phyloP scores from a whole-genome alignment of 2,329 filamentous ascomycete genomes.

The Pyrenophora teres region DNA sequence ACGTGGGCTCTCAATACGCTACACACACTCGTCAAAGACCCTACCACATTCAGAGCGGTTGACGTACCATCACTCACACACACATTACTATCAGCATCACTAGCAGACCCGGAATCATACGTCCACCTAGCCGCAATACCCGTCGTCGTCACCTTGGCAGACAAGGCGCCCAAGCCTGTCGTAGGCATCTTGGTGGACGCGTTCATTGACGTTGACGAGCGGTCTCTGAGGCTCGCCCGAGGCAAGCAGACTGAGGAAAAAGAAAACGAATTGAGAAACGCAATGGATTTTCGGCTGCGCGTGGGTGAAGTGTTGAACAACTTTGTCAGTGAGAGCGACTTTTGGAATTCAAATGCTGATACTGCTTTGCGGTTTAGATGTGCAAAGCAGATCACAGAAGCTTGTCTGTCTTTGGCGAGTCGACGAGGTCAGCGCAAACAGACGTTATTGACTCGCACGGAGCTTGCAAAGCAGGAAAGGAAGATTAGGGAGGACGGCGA shows the following conservation, averaged over 20 bases:
- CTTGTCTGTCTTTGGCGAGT: constrained; percentile 66
- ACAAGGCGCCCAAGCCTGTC: constrained; percentile 66
- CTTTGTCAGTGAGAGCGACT: constrained; percentile 23
- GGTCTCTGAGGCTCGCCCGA: constrained; percentile 26
- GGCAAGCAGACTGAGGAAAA: constrained; percentile 25
- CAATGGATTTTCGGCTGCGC: constrained; percentile 67
- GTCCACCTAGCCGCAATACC: constrained; percentile 72
- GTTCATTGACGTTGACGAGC: constrained; percentile 67
- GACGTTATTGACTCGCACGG: constrained; percentile 62
- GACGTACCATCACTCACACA: constrained; percentile 70
- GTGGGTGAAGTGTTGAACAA: constrained; percentile 62
- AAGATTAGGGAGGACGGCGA: constrained; percentile 57
- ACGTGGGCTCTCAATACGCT: constrained; percentile 44
- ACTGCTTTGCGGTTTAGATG: constrained; percentile 7
- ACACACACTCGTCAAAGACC: constrained; percentile 55
- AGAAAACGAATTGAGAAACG: constrained; percentile 34
- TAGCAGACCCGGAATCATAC: constrained; percentile 71
- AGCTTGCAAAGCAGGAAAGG: constrained; percentile 55
- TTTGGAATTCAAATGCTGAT: constrained; percentile 18
- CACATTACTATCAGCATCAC: constrained; percentile 66
- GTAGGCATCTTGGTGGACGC: constrained; percentile 67
- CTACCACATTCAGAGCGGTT: constrained; percentile 60
- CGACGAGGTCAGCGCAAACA: constrained; percentile 66
- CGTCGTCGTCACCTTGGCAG: constrained; percentile 65
- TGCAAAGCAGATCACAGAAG: constrained; percentile 54